Evolutionary conservation across 345 rosid species (phyloP), one percentile per base, ranked within the genome.

Genomic region (Viola odorata): DNA sequence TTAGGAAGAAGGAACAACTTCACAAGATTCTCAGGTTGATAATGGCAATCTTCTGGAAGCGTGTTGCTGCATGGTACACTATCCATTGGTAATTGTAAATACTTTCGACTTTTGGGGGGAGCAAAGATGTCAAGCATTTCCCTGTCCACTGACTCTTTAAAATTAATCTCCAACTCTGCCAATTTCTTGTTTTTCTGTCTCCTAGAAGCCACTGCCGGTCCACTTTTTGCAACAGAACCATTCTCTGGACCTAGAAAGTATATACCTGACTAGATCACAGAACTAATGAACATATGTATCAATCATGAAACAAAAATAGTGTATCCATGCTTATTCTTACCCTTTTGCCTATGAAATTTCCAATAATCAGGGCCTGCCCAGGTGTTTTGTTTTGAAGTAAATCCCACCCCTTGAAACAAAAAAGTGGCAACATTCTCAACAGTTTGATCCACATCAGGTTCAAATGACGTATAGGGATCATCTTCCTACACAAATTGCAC

Each of bases 341-440:
- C 7, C 36, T 4, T 50, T 2, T 1, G 9, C 37, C 39, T 61
- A 9, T 39, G 54, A 37, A 48, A 49, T 61, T 49, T 61, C 64
- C 64, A 61, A 37, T 61, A 37, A 49, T 61, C 64, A 49, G 55
- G 55, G 39, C 64, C 64, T 13, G 41, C 55, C 63, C 63, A 60
- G 11, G 36, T 61, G 15, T 61, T 37, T 38, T 38, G 15, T 23
- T 4, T 37, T 37, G 55, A 61, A 9, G 44, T 37, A 50, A 49
- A 11, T n/a, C 64, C 64, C 45, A 61, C 32, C 23, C 54, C 42
- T 48, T n/a, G 44, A 61, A 37, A 15, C 55, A 49, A 38, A 37
- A 50, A 48, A 14, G 5, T 38, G 3, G 32, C 9, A 15, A 50
- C 42, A 38, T 38, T 61, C 37, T 38, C 64, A 48, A 37, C 15